phyloP scores from a whole-genome alignment of 2,329 filamentous ascomycete genomes.

The Fusarium chlamydosporum region DNA sequence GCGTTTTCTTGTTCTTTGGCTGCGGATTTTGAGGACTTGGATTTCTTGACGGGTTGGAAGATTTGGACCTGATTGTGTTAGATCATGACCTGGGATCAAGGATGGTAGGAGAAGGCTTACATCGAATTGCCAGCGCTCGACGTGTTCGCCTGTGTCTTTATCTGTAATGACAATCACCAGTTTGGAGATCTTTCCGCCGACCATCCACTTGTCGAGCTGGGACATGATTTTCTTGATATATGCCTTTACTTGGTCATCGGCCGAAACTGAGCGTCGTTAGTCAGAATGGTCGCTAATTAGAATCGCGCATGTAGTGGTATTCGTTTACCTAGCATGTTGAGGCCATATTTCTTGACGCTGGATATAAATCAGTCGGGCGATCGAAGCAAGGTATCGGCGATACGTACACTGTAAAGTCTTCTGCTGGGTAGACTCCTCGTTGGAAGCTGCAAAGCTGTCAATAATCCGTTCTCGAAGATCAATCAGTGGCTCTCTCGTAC shows the following conservation, averaged over 20 bases:
- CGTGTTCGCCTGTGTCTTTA: conserved; percentile 96
- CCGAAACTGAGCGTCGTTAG: conserved; percentile 72
- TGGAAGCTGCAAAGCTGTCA: conserved; percentile 76
- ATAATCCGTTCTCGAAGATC: not conserved
- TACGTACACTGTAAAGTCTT: conserved; percentile 91
- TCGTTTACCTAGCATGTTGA: conserved; percentile 88
- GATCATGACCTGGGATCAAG: conserved; percentile 1
- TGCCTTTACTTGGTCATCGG: conserved; percentile 97
- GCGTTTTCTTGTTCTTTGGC: conserved; percentile 79
- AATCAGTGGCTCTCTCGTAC: conserved; percentile 59
- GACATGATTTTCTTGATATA: conserved; percentile 99
- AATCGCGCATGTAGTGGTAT: no score
- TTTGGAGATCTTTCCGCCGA: conserved; percentile 95
- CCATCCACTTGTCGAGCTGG: conserved; percentile 98
- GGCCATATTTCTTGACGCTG: conserved; percentile 96
- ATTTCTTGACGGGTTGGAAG: conserved; percentile 53
- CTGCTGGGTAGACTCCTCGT: conserved; percentile 86
- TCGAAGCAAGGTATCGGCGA: not conserved
- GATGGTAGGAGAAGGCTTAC: no score
- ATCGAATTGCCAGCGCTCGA: conserved; percentile 98
- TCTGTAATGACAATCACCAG: conserved; percentile 96
- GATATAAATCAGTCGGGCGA: conserved; percentile 7
- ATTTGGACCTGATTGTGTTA: conserved; percentile 39
- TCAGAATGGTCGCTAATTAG: not conserved
- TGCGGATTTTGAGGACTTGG: conserved; percentile 63